Evolutionary conservation across 2,329 filamentous ascomycete species (phyloP), one percentile per base, ranked within the genome.

Genomic region (Cytospora piceae): DNA sequence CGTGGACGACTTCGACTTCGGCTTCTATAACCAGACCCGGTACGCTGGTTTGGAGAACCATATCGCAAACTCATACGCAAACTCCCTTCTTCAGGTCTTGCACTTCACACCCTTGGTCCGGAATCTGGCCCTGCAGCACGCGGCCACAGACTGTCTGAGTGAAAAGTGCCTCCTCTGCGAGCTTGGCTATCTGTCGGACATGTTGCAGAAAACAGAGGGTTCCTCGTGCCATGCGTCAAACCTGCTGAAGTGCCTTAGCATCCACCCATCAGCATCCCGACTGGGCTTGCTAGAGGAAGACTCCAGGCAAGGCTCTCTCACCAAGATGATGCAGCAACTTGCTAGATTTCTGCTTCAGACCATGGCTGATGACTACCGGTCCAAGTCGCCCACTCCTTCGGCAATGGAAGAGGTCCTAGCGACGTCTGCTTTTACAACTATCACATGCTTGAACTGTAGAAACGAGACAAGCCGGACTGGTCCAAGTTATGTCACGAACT

Each of bases 1-100:
- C 24, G 93, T 99, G n/a, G 94, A 98, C 73, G 96, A 99, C 77
- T 99, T 99, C 76, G 95, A 99, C 77, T 99, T 99, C 78, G 90
- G 91, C 88, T 98, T 92, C 76, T 99, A 96, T 82, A 99, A 99
- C 78, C 93, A 92, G 75, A 98, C 96, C 1, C 83, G 82, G 29
- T 97, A 93, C 74, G 97, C 95, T 12, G 95, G 95, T 0, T 81
- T 99, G 49, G 94, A 99, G 76, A 99, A 92, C 55, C 94, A 99
- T 75, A 97, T 99, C 67, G 87, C 93, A 52, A 98, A 99, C 75
- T 97, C 94, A 2, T 99, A 98, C 73, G 92, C 94, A 63, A 99
- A 99, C 72, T 86, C 95, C 0, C 84, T 99, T 5, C 82, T 99
- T 39, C 95, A 99, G 75, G 84, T 99, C 1, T 88, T 97, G 77